Evolutionary conservation across 306 rosid species (phyloP).

Genomic region (Herpetospermum pedunculosum): DNA sequence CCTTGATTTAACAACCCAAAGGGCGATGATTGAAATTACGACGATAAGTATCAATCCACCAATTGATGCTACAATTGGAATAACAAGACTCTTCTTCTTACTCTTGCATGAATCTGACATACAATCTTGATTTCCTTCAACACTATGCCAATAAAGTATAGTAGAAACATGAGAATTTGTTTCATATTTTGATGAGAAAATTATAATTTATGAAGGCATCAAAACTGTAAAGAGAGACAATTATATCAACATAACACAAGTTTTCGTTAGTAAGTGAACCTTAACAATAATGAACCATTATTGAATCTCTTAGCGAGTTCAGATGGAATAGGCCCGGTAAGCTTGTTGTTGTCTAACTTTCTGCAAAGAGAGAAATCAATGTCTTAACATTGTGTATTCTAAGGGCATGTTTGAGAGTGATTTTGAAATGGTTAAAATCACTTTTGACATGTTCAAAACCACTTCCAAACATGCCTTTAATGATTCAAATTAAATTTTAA

Average conservation of each 20-base stretch:
- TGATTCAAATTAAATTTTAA: too few species aligned
- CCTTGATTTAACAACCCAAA: neutral
- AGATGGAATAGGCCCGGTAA: neutral
- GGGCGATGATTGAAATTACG: neutral
- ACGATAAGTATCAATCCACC: neutral
- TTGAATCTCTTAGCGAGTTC: neutral
- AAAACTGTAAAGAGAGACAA: too few species aligned
- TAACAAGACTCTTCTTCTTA: neutral
- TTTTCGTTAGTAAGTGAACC: neutral
- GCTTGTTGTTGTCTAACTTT: neutral
- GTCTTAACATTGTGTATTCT: too few species aligned
- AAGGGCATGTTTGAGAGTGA: too few species aligned
- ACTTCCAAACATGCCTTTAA: too few species aligned
- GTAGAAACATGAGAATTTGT: too few species aligned
- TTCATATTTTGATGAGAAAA: neutral
- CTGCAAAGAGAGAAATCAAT: neutral
- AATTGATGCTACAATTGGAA: slow-evolving; percentile 1
- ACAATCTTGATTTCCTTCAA: neutral
- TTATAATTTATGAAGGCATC: neutral
- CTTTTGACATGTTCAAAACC: too few species aligned
- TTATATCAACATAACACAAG: neutral
- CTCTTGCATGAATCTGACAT: neutral
- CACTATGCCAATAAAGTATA: neutral
- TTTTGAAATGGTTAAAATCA: too few species aligned
- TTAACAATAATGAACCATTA: neutral